Base-by-base conservation (phyloP, 305 asterid species). In the Solanum hybrid region DNA sequence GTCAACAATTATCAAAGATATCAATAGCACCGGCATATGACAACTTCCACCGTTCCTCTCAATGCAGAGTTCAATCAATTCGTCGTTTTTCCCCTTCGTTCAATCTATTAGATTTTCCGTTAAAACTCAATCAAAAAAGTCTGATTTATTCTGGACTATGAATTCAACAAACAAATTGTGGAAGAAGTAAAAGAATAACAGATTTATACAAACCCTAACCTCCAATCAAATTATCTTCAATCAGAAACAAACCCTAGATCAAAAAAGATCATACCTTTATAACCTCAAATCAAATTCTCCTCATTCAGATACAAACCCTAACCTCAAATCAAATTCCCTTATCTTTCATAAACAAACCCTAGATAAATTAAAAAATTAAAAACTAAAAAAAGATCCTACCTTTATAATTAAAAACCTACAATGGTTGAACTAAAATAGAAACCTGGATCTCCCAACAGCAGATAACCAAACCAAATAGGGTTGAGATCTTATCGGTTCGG, bases 401-500 rank as follows among this genome's bases (percentile, higher is more conserved):
- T 79, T 79, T 79, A 79, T 51, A 51, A 17, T 51, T 10, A 31
- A 84, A 51, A 7, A 7, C 76, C 87, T 84, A 82, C 32, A 82
- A 82, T 27, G 40, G 38, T 42, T 42, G 36, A 42, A 82, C 8
- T 46, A 17, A 14, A 20, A 82, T 29, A 82, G 38, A 40, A 82
- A 82, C 73, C 87, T 82, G 87, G 73, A 82, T 82, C 87, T 82
- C 87, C 36, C 7, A 8, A 27, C 11, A 38, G 14, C 42, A 78
- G 51, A 36, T 13, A 35, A 35, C 84, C 84, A 35, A 35, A 10
- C 84, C 84, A 22, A 10, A 82, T 3, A 46, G 87, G 31, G 11
- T 56, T 84, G 42, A 20, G 87, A 84, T 56, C 75, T 84, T 51
- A 51, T 84, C 75, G 87, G 87, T 84, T 84, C 87, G 87, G 87